phyloP scores from a whole-genome alignment of 2,329 filamentous ascomycete genomes.

The Cryphonectria radicalis region DNA sequence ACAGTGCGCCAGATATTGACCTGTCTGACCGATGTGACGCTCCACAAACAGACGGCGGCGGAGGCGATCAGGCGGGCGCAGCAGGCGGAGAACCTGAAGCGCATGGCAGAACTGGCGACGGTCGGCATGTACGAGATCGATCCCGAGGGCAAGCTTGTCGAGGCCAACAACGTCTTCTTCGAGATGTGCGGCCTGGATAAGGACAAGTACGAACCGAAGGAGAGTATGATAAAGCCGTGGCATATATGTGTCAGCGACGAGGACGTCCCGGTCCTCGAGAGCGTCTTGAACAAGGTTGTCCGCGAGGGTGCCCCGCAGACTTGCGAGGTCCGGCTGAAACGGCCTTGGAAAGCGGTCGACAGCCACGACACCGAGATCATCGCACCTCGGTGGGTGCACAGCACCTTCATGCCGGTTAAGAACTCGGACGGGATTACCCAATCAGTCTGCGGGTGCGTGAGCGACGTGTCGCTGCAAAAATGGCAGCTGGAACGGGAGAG shows the following conservation, averaged over 20 bases:
- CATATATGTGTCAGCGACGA: constrained; percentile 49
- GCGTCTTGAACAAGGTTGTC: constrained; percentile 46
- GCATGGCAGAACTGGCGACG: constrained; percentile 58
- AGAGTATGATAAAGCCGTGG: constrained; percentile 48
- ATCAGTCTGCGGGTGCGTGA: constrained; percentile 54
- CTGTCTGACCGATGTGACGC: constrained; percentile 56
- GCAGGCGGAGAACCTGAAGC: constrained; percentile 57
- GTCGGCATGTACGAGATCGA: constrained; percentile 61
- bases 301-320: constrained; percentile 49
- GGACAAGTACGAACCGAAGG: constrained; percentile 40
- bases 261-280: constrained; percentile 46
- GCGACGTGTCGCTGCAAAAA: constrained; percentile 54
- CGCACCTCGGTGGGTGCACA: constrained; percentile 53
- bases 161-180: constrained; percentile 58
- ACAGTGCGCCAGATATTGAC: constrained; percentile 51
- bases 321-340: constrained; percentile 54
- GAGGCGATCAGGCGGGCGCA: constrained; percentile 54
- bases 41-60: constrained; percentile 53
- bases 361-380: constrained; percentile 47
- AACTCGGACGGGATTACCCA: constrained; percentile 51
- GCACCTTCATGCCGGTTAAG: constrained; percentile 55
- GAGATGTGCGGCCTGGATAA: constrained; percentile 55
- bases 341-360: constrained; percentile 51
- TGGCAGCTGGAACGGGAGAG: constrained; percentile 57
- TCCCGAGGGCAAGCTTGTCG: constrained; percentile 52